A percentile compares a stretch with the other conserved stretches of the same genome.
These are phyloP conservation scores for Colletotrichum euphorbiae DNA, from an alignment of 2,329 filamentous ascomycete genomes.

Conservation along the genomic window DNA sequence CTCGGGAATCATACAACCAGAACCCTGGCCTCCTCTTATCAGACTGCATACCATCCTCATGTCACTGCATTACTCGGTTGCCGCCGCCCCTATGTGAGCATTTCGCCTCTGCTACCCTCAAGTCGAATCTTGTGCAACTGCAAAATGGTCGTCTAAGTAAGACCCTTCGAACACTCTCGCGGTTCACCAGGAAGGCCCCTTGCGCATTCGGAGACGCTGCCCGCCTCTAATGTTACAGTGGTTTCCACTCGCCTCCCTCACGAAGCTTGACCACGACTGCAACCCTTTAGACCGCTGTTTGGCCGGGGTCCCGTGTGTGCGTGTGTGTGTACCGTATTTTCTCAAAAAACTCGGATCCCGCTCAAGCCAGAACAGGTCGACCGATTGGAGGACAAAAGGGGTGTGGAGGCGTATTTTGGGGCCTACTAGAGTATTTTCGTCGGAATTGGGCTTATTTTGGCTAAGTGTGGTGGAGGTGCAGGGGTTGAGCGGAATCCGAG, in stretches of 20 bases:
- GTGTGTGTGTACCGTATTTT: no score
- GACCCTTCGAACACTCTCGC: constrained; percentile 21
- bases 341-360: no score
- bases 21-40: constrained; percentile 3
- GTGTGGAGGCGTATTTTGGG: no score
- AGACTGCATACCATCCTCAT: constrained; percentile 20
- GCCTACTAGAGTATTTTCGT: no score
- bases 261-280: constrained; percentile 29
- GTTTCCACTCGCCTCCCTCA: constrained; percentile 28
- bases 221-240: constrained; percentile 37
- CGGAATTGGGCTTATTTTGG: no score
- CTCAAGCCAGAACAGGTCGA: no score
- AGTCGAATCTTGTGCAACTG: constrained; percentile 22
- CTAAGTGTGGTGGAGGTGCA: no score
- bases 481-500: no score
- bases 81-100: constrained; percentile 11
- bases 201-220: constrained; percentile 38
- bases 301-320: constrained; percentile 9
- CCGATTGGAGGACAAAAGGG: no score
- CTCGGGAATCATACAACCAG: background rate
- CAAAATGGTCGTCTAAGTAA: constrained; percentile 21
- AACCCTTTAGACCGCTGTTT: constrained; percentile 36
- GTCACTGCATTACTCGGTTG: constrained; percentile 10
- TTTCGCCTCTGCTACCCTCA: constrained; percentile 17
- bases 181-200: constrained; percentile 38